A percentile compares a stretch with the other conserved stretches of the same genome.
These are phyloP conservation scores for Anastatica hierochuntica DNA, from an alignment of 345 rosid genomes.

Conservation along the genomic window DNA sequence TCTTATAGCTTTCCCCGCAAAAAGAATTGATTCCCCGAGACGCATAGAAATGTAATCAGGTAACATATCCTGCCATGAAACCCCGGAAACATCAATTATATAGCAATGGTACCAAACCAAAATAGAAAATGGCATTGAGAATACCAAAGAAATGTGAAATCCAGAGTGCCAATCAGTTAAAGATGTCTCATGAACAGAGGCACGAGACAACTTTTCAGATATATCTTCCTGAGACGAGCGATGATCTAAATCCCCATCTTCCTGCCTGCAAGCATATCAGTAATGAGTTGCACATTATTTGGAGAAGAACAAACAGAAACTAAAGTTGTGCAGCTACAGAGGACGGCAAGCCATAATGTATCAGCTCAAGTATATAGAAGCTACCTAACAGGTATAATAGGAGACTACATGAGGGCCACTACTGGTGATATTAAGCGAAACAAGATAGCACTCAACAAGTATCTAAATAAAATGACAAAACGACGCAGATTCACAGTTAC, in stretches of 20 bases:
- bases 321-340: background rate
- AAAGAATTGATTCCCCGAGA: conserved; percentile 85
- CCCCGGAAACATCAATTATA: conserved; percentile 13
- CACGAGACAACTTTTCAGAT: conserved; percentile 51
- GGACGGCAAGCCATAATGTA: background rate
- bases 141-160: conserved; percentile 84
- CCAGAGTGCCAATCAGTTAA: conserved; percentile 95
- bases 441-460: background rate
- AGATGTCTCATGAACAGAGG: conserved; percentile 66
- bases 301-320: conserved; percentile 3
- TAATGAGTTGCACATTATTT: background rate
- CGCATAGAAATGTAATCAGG: conserved; percentile 85
- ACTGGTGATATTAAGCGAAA: background rate
- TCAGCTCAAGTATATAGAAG: background rate
- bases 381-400: background rate
- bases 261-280: conserved; percentile 53
- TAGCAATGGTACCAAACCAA: background rate
- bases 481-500: conserved; percentile 22
- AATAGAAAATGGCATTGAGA: conserved; percentile 4
- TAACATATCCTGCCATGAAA: conserved; percentile 77
- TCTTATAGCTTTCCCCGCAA: conserved; percentile 96
- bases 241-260: conserved; percentile 53
- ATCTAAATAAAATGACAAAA: background rate
- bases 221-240: conserved; percentile 48
- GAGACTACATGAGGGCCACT: background rate